Evolutionary conservation across 805 yeast species (phyloP), one percentile per base, ranked within the genome.

Genomic region (Danielia reshetovae): DNA sequence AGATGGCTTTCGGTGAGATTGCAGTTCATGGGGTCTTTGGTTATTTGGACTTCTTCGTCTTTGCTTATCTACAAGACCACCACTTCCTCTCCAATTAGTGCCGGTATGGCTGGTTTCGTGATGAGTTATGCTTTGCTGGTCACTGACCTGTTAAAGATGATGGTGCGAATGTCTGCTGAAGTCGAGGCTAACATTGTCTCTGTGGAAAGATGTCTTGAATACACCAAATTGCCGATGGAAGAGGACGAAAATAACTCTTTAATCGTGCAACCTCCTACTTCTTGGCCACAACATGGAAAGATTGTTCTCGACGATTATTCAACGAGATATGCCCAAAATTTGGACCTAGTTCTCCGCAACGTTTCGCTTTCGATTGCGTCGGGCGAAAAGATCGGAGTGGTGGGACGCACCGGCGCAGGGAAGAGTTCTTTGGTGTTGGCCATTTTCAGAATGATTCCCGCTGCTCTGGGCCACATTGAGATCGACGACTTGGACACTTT

Each of bases 341-440:
- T 90, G 43, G 95, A 85, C 32, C 72, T 84, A 13, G 93, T 86
- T 4, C 68, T 90, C 60, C 83, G 79, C 49, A 66, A 79, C 38
- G 74, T 90, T 48, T 70, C 65, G 38, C 53, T 90, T 16, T 62
- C 72, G 9, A 77, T 90, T 48, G 70, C 77, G 30, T 77, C 89
- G 1, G 67, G 74, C 38, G 97, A 90, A 56, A 90, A 90, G 59
- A 70, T 89, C 53, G 97, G 97, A 42, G 88, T 89, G 59, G 97
- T 90, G 37, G 97, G 97, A 17, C 75, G 97, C 55, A 89, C 97
- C 56, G 73, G 72, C 7, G 76, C 81, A 4, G 64, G 66, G 3
- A 45, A 54, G 30, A 50, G 55, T 22, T 52, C 58, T 15, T 44
- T 54, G 26, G 55, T 55, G 11, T 40, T 54, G 27, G 48, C 58